Evolutionary conservation across 768 basidiomycete species (phyloP).

Genomic region (Mycena capillaripes): DNA sequence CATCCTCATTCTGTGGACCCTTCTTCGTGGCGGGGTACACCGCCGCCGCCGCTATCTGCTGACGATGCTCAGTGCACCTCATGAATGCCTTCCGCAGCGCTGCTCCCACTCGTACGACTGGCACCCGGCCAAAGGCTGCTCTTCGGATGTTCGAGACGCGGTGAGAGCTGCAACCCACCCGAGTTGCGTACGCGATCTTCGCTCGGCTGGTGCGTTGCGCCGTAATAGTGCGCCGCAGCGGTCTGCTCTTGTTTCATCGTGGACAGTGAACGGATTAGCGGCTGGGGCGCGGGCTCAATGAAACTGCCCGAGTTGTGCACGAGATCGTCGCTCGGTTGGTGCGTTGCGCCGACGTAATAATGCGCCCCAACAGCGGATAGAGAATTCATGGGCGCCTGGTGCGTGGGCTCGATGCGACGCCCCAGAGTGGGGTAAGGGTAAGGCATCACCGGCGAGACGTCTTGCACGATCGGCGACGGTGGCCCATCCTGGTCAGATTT

Average conservation of each 20-base stretch:
- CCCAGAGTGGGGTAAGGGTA: not conserved
- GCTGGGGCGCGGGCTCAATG: not conserved
- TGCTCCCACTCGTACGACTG: not conserved
- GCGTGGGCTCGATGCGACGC: slow-evolving; percentile 4
- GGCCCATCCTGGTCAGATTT: not conserved
- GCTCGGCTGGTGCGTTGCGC: not conserved
- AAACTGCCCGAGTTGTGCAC: not conserved
- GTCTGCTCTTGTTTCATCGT: slow-evolving; percentile 2
- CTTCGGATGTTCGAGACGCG: not conserved
- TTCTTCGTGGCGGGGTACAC: not conserved
- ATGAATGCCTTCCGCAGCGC: not conserved
- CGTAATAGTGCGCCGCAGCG: not conserved
- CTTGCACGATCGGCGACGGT: not conserved
- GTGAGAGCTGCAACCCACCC: slow-evolving; percentile 3
- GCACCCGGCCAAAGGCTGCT: not conserved
- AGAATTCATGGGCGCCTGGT: slow-evolving; percentile 1
- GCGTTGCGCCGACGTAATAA: not conserved
- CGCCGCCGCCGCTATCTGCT: not conserved
- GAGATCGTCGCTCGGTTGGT: not conserved
- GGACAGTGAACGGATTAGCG: not conserved
- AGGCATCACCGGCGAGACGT: not conserved
- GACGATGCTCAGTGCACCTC: not conserved
- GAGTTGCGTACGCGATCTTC: not conserved
- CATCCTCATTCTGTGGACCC: not conserved
- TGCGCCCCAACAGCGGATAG: slow-evolving; percentile 1